Percentiles rank a stretch among this genome's conserved stretches.
These are phyloP conservation scores for Eragrostis nindensis DNA, from an alignment of 176 grass and related monocot genomes.

Conservation along the genomic window DNA sequence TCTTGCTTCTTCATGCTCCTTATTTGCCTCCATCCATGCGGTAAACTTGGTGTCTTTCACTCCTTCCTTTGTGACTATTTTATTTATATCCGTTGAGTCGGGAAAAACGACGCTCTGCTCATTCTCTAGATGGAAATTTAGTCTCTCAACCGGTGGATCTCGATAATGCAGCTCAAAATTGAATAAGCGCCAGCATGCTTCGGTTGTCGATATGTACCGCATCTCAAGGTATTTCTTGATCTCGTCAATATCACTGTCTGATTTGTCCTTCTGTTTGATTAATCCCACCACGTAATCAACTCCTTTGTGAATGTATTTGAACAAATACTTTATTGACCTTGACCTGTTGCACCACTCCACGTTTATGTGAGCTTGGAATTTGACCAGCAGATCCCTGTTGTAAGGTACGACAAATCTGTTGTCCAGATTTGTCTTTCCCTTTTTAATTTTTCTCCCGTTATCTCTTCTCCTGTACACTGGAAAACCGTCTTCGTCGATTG, in stretches of 20 bases:
- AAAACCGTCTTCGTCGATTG: not conserved
- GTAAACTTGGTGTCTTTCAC: not conserved
- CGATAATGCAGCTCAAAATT: conserved; percentile 23
- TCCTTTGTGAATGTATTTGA: conserved; percentile 30
- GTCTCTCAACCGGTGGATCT: not conserved
- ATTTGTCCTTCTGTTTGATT: not conserved
- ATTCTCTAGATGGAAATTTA: conserved; percentile 1
- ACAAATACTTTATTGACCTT: conserved; percentile 37
- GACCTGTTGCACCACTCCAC: conserved; percentile 23
- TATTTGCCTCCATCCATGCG: conserved; percentile 33
- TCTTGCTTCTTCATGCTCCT: not conserved
- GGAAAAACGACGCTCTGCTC: not conserved
- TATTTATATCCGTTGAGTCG: fast-evolving
- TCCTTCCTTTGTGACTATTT: not conserved
- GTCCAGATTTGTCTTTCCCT: not conserved
- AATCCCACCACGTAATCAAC: not conserved
- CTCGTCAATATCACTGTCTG: conserved; percentile 10
- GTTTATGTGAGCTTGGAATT: conserved; percentile 29
- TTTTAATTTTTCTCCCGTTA: not conserved
- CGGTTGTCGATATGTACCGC: conserved; percentile 8
- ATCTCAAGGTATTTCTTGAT: conserved; percentile 12
- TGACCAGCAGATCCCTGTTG: not conserved
- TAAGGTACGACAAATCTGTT: conserved; percentile 10
- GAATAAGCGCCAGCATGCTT: conserved; percentile 15
- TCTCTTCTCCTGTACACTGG: conserved; percentile 3